Base-by-base conservation (phyloP, 2,329 filamentous ascomycete genomes). In the Botrytis deweyae region DNA sequence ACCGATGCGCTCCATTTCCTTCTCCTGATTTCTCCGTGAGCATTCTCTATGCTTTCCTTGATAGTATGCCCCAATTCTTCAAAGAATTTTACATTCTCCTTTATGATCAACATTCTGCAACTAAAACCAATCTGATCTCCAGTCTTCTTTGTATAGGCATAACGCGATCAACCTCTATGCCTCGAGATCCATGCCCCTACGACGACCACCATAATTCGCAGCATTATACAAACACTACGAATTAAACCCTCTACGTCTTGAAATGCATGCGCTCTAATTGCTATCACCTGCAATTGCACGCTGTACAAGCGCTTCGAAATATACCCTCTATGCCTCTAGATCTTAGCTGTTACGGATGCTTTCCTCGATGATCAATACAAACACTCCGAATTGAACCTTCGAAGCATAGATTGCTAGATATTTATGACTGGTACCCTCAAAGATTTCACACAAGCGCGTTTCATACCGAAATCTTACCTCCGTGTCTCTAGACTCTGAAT, bases 361-460 rank as follows among this genome's bases (percentile, higher is more conserved):
- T 6, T 44, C 40, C n/a, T 46, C 40, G 4, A 33, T 4, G 7
- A 46, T 9, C n/a, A 4, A 33, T 33, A 22, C 1, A 14, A 44
- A 20, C 4, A 12, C n/a, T 33, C 20, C n/a, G 9, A 25, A 33
- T 33, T 2, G 0, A 33, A 5, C 3, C 5, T 2, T 16, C 42
- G 49, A 46, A 33, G 40, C n/a, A 44, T 33, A n/a, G 2, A 12
- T 3, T 9, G 4, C 2, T 0, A 4, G 20, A 2, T 44, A 16
- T 10, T 3, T 12, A 33, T 44, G 25, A 33, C 9, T 44, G 18
- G 2, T 46, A 2, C 5, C 14, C 14, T 65, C 40, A 4, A 14
- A 5, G 9, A 46, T 5, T 44, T 25, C 6, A 33, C 0, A 44
- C 62, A 22, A 18, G 52, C 52, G n/a, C 14, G 7, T 58, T 29